Base-by-base conservation (phyloP, 2,329 filamentous ascomycete genomes). In the Penicillium sp. region DNA sequence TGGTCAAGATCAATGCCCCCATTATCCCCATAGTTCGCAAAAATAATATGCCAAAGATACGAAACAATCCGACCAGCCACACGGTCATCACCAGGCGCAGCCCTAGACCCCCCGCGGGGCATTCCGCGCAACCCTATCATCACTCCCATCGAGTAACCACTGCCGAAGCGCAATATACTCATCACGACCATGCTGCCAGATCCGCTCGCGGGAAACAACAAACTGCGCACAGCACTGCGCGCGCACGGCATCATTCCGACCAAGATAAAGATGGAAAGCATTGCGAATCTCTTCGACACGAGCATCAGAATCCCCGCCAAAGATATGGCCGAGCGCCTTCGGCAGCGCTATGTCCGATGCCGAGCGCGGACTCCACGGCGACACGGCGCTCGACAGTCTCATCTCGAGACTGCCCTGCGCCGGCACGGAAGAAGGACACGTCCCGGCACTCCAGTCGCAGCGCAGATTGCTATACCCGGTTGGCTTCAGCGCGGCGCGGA, bases 211-310 rank as follows among this genome's bases (percentile, higher is more conserved):
- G 3, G 78, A 74, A 23, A 84, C 81, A 13, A 79, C 81, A 66
- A 84, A 85, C 60, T 84, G 83, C 12, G 82, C 82, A 70, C 82
- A 85, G 66, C 83, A 85, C 68, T 82, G 77, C 43, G 77, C 72
- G 55, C 78, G 66, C 60, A 82, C 36, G 57, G 78, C 66, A 76
- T 81, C 67, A 70, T 73, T 67, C 62, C 77, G 61, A 64, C 77
- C 75, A 55, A 80, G 64, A 71, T 69, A 50, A 65, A 62, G 31
- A 49, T 38, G 52, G 10, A 42, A 52, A 9, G 25, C 33, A 4
- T 36, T n/a, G 5, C 44, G 43, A 23, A 35, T 39, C 15, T 45
- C 59, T 27, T 66, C 62, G 59, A 63, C 70, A 58, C 72, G 70
- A 15, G 73, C 68, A 44, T 41, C 54, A 1, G 74, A 73, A n/a